phyloP scores from a whole-genome alignment of 176 grass and related monocot species.

The Puccinellia tenuiflora region DNA sequence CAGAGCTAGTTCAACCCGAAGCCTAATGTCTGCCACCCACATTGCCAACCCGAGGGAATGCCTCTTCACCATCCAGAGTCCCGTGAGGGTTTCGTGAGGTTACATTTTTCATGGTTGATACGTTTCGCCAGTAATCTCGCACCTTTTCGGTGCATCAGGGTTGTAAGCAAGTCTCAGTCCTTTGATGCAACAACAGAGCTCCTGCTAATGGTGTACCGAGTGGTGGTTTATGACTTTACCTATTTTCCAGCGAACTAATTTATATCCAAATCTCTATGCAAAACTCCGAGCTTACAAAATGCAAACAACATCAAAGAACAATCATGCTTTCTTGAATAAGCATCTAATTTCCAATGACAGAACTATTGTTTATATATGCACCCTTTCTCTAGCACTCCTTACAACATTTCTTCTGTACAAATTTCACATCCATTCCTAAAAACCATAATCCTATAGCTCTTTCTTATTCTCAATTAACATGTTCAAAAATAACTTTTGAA shows the following conservation, averaged over 20 bases:
- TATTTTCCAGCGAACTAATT: not conserved
- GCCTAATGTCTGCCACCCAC: no score
- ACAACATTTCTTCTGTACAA: not conserved
- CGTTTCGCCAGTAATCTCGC: not conserved
- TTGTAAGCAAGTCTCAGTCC: not conserved
- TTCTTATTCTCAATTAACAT: conserved; percentile 1
- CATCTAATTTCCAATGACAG: not conserved
- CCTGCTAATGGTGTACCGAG: not conserved
- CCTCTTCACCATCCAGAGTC: no score
- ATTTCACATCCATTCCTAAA: not conserved
- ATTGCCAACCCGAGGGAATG: no score
- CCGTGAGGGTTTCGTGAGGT: not conserved
- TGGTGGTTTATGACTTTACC: not conserved
- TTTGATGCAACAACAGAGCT: not conserved
- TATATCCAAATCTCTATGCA: not conserved
- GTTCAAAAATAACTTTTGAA: conserved; percentile 40
- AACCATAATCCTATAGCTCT: not conserved
- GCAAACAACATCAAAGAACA: not conserved
- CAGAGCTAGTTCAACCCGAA: no score
- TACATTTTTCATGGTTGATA: not conserved
- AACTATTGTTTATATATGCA: not conserved
- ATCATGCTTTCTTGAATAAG: not conserved
- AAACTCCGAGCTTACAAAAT: not conserved
- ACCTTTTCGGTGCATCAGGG: not conserved
- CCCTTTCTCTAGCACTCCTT: not conserved